Evolutionary conservation across 2,329 filamentous ascomycete genomes (phyloP).

Genomic region (Aspergillus sp.): DNA sequence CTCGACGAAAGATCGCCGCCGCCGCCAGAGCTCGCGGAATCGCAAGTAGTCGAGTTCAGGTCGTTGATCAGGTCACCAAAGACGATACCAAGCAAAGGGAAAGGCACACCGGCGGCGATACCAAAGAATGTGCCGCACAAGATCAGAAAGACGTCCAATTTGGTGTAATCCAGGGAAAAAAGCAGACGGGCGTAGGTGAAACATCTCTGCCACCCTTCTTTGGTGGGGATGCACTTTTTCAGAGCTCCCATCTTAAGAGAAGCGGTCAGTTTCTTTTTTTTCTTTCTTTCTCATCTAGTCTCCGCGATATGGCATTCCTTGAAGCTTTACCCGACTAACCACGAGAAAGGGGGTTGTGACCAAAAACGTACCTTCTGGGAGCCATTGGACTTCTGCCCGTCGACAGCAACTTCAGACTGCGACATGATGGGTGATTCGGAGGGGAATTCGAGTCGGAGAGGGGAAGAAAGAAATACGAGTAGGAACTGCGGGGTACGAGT

Average conservation of each 20-base stretch:
- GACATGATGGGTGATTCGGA: background rate
- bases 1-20: conserved; percentile 8
- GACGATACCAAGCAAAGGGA: conserved; percentile 34
- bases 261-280: too few relatives aligned
- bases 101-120: conserved; percentile 34
- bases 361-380: too few relatives aligned
- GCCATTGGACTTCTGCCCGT: too few relatives aligned
- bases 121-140: conserved; percentile 23
- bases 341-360: too few relatives aligned
- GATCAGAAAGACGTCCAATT: conserved; percentile 22
- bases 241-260: too few relatives aligned
- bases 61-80: conserved; percentile 38
- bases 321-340: too few relatives aligned
- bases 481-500: too few relatives aligned
- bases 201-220: conserved; percentile 10
- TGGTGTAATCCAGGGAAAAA: conserved; percentile 23
- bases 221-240: conserved; percentile 15
- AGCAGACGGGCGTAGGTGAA: conserved; percentile 20
- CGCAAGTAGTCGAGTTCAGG: conserved; percentile 28
- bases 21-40: conserved; percentile 4
- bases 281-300: too few relatives aligned
- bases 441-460: background rate
- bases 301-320: too few relatives aligned
- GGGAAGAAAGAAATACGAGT: background rate
- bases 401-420: background rate